phyloP scores from a whole-genome alignment of 148 eudicot genomes.

The Rhododendron ferrugineum region DNA sequence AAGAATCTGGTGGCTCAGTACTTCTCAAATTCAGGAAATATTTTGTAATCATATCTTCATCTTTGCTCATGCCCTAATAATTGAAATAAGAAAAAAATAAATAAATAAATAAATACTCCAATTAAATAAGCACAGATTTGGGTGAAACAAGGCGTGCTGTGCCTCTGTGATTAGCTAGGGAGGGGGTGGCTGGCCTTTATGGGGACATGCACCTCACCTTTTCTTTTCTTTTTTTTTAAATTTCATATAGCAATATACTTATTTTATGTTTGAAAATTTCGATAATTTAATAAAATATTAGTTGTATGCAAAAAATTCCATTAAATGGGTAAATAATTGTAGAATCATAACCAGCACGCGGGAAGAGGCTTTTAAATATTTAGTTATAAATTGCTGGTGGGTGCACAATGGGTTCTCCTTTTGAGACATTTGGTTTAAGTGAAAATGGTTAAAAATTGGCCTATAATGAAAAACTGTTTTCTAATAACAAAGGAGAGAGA shows the following conservation, averaged over 20 bases:
- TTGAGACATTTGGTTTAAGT: conserved; percentile 5
- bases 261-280: not conserved
- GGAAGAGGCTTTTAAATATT: not conserved
- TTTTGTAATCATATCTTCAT: not conserved
- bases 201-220: conserved; percentile 9
- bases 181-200: conserved; percentile 5
- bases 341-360: conserved; percentile 8
- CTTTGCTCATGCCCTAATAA: not conserved
- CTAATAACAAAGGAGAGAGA: not conserved
- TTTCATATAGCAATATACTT: not conserved
- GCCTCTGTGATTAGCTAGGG: conserved; percentile 8
- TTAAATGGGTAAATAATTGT: not conserved
- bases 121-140: not conserved
- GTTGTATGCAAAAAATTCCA: not conserved
- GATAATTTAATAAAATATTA: not conserved
- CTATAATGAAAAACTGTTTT: not conserved
- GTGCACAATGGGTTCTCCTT: conserved; percentile 10
- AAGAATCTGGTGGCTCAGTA: not conserved
- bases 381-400: not conserved
- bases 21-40: not conserved
- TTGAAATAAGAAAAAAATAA: not conserved
- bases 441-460: not conserved
- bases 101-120: not conserved
- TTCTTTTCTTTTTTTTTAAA: not conserved
- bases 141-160: conserved; percentile 10